Evolutionary conservation across 371 early-diverging fungal species (phyloP), one percentile per base, ranked within the genome.

Genomic region (Mucor lusitanicus): DNA sequence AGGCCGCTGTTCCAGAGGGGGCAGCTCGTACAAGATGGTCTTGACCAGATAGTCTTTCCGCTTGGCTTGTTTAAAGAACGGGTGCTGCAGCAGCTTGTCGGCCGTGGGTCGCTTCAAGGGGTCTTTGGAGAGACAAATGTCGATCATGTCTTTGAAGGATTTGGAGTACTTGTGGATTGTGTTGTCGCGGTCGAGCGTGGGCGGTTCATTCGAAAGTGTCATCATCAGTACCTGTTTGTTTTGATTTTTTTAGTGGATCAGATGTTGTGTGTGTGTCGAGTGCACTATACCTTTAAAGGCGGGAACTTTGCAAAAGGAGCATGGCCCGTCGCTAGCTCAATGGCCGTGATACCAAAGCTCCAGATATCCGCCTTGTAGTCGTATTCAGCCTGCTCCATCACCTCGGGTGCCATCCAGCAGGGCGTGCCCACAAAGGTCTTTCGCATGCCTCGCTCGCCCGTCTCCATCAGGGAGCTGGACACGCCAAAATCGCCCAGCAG

Each of bases 341-440:
- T 78, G 0, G 93, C 89, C 9, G 95, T 95, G 42, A 97, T 95
- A 59, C 97, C 97, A 80, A 96, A 93, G 63, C 91, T 91, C 95
- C 96, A 97, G 61, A 95, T 94, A 74, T 97, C 97, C 0, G 95
- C 97, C 76, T 93, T 93, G 72, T 87, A 91, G 69, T 94, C 92
- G 76, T 97, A 95, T 8, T 90, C 92, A 7, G 87, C 85, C 71
- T 91, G 81, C 70, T 89, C 88, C 89, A 91, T 88, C 7, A 92
- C 90, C 65, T 89, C 93, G 13, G 93, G 93, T 11, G 95, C 96
- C 94, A 97, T 97, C 94, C 94, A 94, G 68, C 94, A 94, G 17
- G 94, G 95, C 64, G 94, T 94, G 17, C 95, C 96, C 13, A 94
- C 96, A 89, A 95, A 96, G 0, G 96, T 96, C 79, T 92, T 94